phyloP scores from a whole-genome alignment of 2,329 filamentous ascomycete genomes.

The Triangularia setosa region DNA sequence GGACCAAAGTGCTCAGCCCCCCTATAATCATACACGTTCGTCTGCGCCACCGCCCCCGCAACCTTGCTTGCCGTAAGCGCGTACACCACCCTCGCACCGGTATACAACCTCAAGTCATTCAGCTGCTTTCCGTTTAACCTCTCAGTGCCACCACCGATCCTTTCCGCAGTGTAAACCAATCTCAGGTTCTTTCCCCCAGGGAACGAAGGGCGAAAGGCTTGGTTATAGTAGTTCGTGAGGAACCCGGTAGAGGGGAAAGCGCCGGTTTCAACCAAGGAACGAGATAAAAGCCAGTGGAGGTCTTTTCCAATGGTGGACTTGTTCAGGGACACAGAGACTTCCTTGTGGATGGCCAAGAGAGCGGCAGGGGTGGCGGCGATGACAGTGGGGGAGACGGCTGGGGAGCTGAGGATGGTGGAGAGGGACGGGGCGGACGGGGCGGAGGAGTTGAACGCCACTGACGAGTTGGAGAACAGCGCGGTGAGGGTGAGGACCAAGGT shows the following conservation, averaged over 20 bases:
- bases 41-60: conserved; percentile 87
- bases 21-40: conserved; percentile 82
- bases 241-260: conserved; percentile 66
- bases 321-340: conserved; percentile 42
- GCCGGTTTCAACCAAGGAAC: conserved; percentile 62
- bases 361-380: conserved; percentile 74
- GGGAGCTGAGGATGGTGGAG: conserved; percentile 56
- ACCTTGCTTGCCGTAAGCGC: conserved; percentile 77
- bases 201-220: conserved; percentile 47
- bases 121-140: conserved; percentile 45
- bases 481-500: conserved; percentile 75
- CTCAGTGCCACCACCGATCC: conserved; percentile 44
- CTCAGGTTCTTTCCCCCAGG: conserved; percentile 68
- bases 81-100: conserved; percentile 76
- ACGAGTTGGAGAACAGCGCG: conserved; percentile 79
- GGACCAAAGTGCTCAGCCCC: conserved; percentile 72
- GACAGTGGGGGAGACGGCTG: conserved; percentile 74
- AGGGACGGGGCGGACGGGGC: conserved; percentile 71
- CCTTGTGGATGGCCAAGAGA: conserved; percentile 62
- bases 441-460: conserved; percentile 84
- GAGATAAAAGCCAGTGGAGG: conserved; percentile 62
- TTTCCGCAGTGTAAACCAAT: conserved; percentile 74
- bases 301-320: conserved; percentile 58
- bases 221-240: conserved; percentile 57
- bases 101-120: conserved; percentile 78